phyloP scores from a whole-genome alignment of 2,329 filamentous ascomycete genomes.

The Penicillium palitans region DNA sequence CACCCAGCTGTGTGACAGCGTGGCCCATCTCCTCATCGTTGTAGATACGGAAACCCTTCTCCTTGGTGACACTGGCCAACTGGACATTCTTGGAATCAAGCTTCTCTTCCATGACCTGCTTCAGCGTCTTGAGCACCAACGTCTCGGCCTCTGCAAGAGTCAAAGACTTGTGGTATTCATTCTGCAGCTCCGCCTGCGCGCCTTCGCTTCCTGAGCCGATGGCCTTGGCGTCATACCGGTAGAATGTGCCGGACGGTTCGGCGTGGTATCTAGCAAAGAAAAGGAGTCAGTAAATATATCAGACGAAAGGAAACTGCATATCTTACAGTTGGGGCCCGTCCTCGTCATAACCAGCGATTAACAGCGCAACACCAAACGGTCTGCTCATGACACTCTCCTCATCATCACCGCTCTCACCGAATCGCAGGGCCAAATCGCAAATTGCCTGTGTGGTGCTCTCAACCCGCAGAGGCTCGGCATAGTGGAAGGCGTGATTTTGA shows the following conservation, averaged over 20 bases:
- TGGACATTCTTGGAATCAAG: conserved; percentile 98
- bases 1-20: conserved; percentile 71
- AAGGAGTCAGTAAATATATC: background rate
- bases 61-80: conserved; percentile 94
- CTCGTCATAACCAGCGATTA: conserved; percentile 97
- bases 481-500: conserved; percentile 97
- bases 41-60: conserved; percentile 98
- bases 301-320: background rate
- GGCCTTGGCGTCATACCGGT: conserved; percentile 97
- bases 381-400: conserved; percentile 99
- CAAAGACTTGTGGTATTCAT: conserved; percentile 97
- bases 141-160: conserved; percentile 92
- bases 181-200: conserved; percentile 95
- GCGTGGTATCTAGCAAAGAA: conserved; percentile 72
- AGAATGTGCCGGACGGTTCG: conserved; percentile 96
- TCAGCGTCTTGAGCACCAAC: conserved; percentile 92
- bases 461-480: conserved; percentile 88
- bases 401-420: conserved; percentile 94
- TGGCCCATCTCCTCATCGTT: conserved; percentile 94
- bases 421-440: conserved; percentile 92
- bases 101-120: conserved; percentile 99
- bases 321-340: conserved; percentile 84
- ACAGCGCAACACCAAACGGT: conserved; percentile 91
- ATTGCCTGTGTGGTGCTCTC: conserved; percentile 99
- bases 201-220: conserved; percentile 97